Percentiles rank a stretch among this genome's conserved stretches.
Evolutionary conservation across 2,329 filamentous ascomycete genomes (phyloP).

Genomic region (Xylariaceae sp.): DNA sequence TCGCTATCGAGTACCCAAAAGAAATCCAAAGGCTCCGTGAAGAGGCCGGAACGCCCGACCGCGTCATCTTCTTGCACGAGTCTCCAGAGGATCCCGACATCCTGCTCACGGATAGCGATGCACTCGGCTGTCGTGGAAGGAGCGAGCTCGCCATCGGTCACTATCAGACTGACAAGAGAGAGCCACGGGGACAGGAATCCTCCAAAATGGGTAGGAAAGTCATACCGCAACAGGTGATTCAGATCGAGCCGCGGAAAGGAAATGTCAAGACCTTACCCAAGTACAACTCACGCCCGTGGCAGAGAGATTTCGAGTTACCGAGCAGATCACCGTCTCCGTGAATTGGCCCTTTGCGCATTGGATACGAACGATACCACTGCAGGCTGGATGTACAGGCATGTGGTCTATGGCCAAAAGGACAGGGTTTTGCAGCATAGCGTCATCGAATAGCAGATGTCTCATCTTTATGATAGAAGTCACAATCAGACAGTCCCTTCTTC

Average conservation of each 20-base stretch:
- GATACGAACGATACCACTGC: neutral
- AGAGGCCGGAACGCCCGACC: constrained; percentile 23
- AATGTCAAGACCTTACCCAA: constrained; percentile 6
- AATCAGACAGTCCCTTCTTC: too few species aligned
- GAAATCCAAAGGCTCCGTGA: constrained; percentile 18
- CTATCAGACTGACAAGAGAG: neutral
- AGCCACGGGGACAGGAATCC: neutral
- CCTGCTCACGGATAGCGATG: constrained; percentile 21
- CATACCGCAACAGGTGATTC: neutral
- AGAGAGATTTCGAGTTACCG: constrained; percentile 5
- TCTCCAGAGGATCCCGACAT: constrained; percentile 2
- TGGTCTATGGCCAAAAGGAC: too few species aligned
- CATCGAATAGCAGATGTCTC: too few species aligned
- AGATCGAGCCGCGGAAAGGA: constrained; percentile 22
- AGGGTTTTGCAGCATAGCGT: too few species aligned
- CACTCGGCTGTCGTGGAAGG: constrained; percentile 14
- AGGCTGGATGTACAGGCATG: neutral
- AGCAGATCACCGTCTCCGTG: neutral
- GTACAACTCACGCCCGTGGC: constrained; percentile 5
- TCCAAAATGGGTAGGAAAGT: neutral
- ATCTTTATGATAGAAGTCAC: too few species aligned
- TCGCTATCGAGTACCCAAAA: constrained; percentile 19
- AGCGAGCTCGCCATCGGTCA: constrained; percentile 20
- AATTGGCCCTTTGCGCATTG: neutral
- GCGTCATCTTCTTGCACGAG: constrained; percentile 25